Evolutionary conservation across 345 rosid species (phyloP), one percentile per base, ranked within the genome.

Genomic region (Eucalyptus pauciflora): DNA sequence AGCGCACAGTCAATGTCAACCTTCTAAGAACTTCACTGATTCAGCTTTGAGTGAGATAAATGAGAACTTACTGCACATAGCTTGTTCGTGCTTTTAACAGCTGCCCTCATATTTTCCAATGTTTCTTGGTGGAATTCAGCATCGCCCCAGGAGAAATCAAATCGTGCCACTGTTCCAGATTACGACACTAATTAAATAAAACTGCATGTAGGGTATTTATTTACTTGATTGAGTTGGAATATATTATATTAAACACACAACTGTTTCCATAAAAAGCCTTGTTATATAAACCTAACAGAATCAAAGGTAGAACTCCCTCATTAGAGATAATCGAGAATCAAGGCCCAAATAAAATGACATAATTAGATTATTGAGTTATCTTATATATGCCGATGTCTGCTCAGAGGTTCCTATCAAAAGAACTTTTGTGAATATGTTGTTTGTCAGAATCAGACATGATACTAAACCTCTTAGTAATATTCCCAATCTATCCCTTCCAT

Each of bases 61-160:
- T n/a, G 52, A 45, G 71, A 89, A 88, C 95, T 92, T 93, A 94
- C 97, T 17, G 93, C 96, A 90, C 97, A 95, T 86, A 95, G 95
- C 91, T 96, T 96, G 92, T 87, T 94, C 48, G 95, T 93, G 86
- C 91, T 89, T 94, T 90, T 96, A 87, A 94, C 86, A 14, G 97
- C 96, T 46, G 88, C 80, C 93, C 87, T 94, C 90, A 95, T 88
- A 92, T 95, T 95, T 69, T 94, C 97, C 92, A 94, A 76, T 5
- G 95, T 95, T 92, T 94, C 94, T 87, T 96, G 96, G 92, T 96
- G 97, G 92, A 90, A 96, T 33, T 92, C 93, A 86, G 91, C 86
- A 86, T 94, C 93, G 13, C 97, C 97, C 96, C 93, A 96, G 10
- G 97, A 96, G 92, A 96, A 96, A 89, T 96, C 96, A 86, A 96